Evolutionary conservation across 305 asterid genomes (phyloP), one percentile per base, ranked within the genome.

Genomic region (Solanum hybrid): DNA sequence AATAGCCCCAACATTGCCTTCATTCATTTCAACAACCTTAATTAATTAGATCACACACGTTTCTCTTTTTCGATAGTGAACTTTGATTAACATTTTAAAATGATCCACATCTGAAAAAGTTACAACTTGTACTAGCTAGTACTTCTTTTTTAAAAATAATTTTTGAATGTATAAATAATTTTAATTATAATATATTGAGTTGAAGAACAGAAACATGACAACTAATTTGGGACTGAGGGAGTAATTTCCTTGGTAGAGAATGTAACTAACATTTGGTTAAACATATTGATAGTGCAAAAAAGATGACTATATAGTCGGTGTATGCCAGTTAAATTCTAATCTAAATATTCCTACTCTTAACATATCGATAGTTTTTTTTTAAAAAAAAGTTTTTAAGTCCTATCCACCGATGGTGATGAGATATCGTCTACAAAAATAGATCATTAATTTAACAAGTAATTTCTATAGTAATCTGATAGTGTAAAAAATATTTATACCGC

Each of bases 1-100:
- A 96, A 85, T 57, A 96, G 92, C 10, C 93, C 93, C 14, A 94
- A 77, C 91, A 94, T 93, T 85, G 89, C 94, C 98, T 96, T 82
- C 93, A 57, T 70, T n/a, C 73, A 84, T 20, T 65, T 65, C 73
- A 65, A 22, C 73, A 65, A 65, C 0, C 27, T 65, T 65, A 65
- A 61, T 61, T 39, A 38, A 38, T 38, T 39, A 39, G 15, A 0
- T 39, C 32, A 72, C 32, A 24, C 65, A 15, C 0, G 78, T 70
- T 70, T 4, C 76, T n/a, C n/a, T n/a, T n/a, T n/a, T n/a, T n/a
- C n/a, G 13, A 68, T 20, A 17, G 4, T 41, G 2, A 41, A 12
- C 57, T 41, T 41, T 41, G 17, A 41, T 41, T 41, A 41, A 41
- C 15, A 41, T 41, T 41, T 41, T 41, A 12, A 41, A 41, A 41